Evolutionary conservation across 805 yeast species (phyloP), one percentile per base, ranked within the genome.

Genomic region (Saccharomycopsis synnaedendra): DNA sequence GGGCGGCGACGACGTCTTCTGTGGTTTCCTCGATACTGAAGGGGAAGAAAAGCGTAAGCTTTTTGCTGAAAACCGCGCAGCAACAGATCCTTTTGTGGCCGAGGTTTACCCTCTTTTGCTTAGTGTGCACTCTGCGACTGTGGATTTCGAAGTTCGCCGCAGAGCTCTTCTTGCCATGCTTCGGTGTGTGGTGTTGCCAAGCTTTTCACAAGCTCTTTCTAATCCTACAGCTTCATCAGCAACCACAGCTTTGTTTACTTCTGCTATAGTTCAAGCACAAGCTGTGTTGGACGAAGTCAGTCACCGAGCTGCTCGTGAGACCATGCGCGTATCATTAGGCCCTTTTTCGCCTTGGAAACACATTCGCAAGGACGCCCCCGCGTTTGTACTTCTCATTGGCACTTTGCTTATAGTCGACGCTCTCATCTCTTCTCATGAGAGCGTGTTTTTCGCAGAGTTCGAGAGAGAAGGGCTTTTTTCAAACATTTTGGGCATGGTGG

Each of bases 391-490:
- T n/a, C 19, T 49, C 5, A 29, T 43, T 31, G 53, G 53, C 3
- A 19, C 53, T 3, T 39, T 49, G 27, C 62, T 72, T 1, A 61
- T 81, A 9, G 65, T 78, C 1, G 64, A 68, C 5, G 51, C 60
- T 2, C 58, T 85, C 44, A 62, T 77, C 0, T 19, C 19, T 19
- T 19, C 19, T 19, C 19, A 19, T 19, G 19, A 19, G 19, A 1
- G 62, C 1, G 50, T 60, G 1, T 79, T 74, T 48, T 57, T 78
- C 4, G 56, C 60, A 0, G 69, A 67, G 5, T 75, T 86, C 52
- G 82, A 75, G 55, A 72, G 84, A 47, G 94, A 86, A 56, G 96
- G 96, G 0, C 61, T 83, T n/a, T 59, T 81, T 3, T 62, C 70
- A 11, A 85, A 81, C 57, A 66, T 73, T 6, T 54, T 63, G 1